Evolutionary conservation across 805 yeast genomes (phyloP).

Genomic region (Wickerhamiella azyma): DNA sequence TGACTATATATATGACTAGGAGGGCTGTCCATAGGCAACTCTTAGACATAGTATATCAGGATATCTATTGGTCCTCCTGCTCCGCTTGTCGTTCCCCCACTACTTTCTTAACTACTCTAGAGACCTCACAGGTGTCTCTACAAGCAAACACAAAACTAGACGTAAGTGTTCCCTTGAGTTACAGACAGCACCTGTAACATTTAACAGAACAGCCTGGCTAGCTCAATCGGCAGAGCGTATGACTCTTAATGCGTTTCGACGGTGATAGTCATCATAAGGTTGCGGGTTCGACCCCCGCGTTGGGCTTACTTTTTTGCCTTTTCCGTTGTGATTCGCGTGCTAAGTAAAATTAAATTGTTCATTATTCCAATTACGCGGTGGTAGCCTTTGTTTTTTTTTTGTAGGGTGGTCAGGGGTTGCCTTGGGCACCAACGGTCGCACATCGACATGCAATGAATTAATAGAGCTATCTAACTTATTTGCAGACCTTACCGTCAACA

Average conservation of each 20-base stretch:
- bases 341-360: background rate
- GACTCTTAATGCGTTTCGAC: constrained; percentile 16
- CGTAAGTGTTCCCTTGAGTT: too few species aligned
- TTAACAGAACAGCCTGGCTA: constrained; percentile 17
- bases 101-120: too few species aligned
- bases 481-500: constrained; percentile 95
- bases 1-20: too few species aligned
- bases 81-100: too few species aligned
- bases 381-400: background rate
- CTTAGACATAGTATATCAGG: too few species aligned
- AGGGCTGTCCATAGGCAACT: too few species aligned
- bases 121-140: too few species aligned
- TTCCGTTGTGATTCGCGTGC: background rate
- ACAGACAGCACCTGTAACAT: too few species aligned
- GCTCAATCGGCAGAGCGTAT: constrained; percentile 24
- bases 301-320: constrained; percentile 15
- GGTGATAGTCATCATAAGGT: constrained; percentile 22
- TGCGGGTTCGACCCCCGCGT: constrained; percentile 24
- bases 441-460: background rate
- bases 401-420: too few species aligned
- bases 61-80: too few species aligned
- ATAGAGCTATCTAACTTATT: constrained; percentile 33
- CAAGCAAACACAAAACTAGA: too few species aligned
- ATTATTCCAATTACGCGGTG: background rate
- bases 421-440: too few species aligned